These are phyloP conservation scores for Penicillium sp. DNA, from an alignment of 2,329 filamentous ascomycete species.

Conservation along the genomic window DNA sequence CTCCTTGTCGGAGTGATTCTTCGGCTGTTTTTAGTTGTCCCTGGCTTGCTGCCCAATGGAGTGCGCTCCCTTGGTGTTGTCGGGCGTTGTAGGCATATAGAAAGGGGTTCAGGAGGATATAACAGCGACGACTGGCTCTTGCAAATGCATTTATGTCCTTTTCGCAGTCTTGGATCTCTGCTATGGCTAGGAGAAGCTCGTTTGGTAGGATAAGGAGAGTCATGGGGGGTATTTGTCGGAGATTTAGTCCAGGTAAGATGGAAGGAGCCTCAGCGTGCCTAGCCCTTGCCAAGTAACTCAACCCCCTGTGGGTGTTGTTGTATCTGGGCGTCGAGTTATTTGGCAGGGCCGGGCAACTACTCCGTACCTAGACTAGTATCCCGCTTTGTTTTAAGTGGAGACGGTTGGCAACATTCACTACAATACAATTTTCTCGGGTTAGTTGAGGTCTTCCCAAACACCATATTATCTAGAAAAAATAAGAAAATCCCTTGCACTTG, in stretches of 20 bases:
- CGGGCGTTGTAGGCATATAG: constrained; percentile 5
- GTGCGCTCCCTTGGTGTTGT: background rate
- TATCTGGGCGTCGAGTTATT: no score
- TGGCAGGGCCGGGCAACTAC: no score
- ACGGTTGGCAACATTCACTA: background rate
- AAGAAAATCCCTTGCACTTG: background rate
- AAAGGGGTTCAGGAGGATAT: background rate
- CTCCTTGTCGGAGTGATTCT: constrained; percentile 4
- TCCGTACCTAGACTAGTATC: background rate
- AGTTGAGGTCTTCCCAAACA: background rate
- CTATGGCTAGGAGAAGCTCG: constrained; percentile 6
- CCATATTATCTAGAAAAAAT: background rate
- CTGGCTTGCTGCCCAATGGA: constrained; percentile 3
- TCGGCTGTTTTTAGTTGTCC: background rate
- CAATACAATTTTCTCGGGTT: background rate
- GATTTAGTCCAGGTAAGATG: background rate
- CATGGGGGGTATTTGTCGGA: background rate
- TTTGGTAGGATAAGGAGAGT: constrained; percentile 5
- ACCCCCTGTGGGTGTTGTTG: no score
- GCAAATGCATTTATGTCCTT: constrained; percentile 1
- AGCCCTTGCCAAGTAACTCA: background rate
- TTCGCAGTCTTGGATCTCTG: background rate
- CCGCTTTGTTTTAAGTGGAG: constrained; percentile 2
- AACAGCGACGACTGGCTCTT: background rate
- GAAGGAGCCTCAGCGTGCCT: background rate